Evolutionary conservation across 805 yeast species (phyloP).

Genomic region (Starmera dryadoides): DNA sequence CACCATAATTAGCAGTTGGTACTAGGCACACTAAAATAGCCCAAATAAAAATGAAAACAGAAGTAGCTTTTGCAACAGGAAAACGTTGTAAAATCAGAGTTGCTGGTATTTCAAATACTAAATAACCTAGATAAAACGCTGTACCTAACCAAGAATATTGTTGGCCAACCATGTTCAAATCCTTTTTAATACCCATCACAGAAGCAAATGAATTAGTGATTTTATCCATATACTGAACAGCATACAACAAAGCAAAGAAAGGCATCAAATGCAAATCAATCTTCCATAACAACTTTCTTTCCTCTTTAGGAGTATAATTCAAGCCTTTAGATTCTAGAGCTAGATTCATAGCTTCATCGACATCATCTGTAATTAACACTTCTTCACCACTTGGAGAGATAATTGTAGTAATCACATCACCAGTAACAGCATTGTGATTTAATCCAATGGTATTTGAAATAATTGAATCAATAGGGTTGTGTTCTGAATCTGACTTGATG

Average conservation of each 20-base stretch:
- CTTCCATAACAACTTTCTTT: constrained; percentile 25
- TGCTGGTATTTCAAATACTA: constrained; percentile 40
- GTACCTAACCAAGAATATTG: constrained; percentile 38
- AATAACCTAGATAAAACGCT: constrained; percentile 38
- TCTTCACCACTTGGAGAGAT: constrained; percentile 15
- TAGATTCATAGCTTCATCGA: constrained; percentile 28
- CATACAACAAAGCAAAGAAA: constrained; percentile 24
- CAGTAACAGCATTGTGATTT: background rate
- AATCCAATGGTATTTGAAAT: background rate
- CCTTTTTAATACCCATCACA: constrained; percentile 28
- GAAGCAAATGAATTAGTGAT: constrained; percentile 29
- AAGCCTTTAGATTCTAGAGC: constrained; percentile 12
- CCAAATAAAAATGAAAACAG: constrained; percentile 28
- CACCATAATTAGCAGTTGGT: constrained; percentile 28
- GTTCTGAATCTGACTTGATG: background rate
- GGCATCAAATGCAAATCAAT: constrained; percentile 30
- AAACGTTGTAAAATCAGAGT: constrained; percentile 31
- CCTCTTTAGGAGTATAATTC: background rate
- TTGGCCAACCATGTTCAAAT: constrained; percentile 28
- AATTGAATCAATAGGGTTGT: background rate
- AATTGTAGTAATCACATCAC: constrained; percentile 13
- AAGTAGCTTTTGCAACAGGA: constrained; percentile 33
- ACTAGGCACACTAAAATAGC: constrained; percentile 28
- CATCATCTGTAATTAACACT: constrained; percentile 25
- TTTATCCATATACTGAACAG: constrained; percentile 33